A percentile compares a stretch with the other conserved stretches of the same genome.
phyloP scores from a whole-genome alignment of 2,329 filamentous ascomycete species.

The Talaromyces sp. region DNA sequence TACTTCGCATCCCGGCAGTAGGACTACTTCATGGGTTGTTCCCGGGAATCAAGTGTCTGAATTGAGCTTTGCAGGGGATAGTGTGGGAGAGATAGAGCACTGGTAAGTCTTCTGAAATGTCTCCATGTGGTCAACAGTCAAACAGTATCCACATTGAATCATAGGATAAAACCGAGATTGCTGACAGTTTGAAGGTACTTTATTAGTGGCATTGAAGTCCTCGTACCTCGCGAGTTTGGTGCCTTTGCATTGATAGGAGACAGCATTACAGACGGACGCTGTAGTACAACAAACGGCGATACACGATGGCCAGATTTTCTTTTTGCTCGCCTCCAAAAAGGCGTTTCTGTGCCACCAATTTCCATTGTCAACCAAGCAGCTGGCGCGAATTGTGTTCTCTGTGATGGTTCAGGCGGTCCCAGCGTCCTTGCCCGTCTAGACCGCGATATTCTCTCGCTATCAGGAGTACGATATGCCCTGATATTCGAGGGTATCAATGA shows the following conservation, averaged over 20 bases:
- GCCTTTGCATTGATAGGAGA: constrained; percentile 61
- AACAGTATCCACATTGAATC: background rate
- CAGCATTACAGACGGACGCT: constrained; percentile 65
- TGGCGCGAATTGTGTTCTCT: constrained; percentile 65
- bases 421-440: constrained; percentile 60
- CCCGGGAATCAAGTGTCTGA: constrained; percentile 57
- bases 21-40: constrained; percentile 61
- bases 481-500: constrained; percentile 70
- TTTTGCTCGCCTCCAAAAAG: constrained; percentile 52
- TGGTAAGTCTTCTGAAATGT: constrained; percentile 35
- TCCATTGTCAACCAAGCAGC: constrained; percentile 65
- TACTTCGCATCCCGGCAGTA: constrained; percentile 64
- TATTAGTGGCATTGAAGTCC: constrained; percentile 58
- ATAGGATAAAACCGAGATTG: background rate
- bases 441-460: constrained; percentile 61
- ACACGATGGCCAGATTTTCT: constrained; percentile 57
- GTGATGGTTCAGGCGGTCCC: constrained; percentile 60
- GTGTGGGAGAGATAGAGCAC: constrained; percentile 41
- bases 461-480: constrained; percentile 60
- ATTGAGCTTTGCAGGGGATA: constrained; percentile 45
- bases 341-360: constrained; percentile 49
- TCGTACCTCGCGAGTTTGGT: constrained; percentile 44
- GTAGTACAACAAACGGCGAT: constrained; percentile 59
- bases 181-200: constrained; percentile 54
- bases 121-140: background rate